Percentiles rank a stretch among this genome's conserved stretches.
Conservation (phyloP, 2,329 filamentous ascomycete species). For the Aspergillus eucalypticola region DNA sequence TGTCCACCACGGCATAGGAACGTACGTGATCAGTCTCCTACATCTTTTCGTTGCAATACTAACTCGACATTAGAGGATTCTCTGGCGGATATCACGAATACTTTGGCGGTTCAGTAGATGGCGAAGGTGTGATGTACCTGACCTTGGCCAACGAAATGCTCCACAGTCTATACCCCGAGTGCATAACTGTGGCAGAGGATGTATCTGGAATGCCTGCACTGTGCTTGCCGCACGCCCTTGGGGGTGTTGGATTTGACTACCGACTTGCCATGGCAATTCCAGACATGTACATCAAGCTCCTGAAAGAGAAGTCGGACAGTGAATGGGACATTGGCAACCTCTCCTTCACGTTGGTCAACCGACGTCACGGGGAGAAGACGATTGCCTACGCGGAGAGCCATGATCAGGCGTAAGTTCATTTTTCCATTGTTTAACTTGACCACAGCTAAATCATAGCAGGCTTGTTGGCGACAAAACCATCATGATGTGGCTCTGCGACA, state of each 20-base stretch:
- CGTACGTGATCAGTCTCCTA: constrained; percentile 58
- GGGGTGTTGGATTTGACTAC: constrained; percentile 96
- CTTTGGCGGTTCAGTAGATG: constrained; percentile 84
- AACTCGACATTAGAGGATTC: constrained; percentile 66
- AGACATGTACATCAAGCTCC: constrained; percentile 98
- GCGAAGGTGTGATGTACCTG: constrained; percentile 90
- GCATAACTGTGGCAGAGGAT: constrained; percentile 92
- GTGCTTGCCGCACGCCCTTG: constrained; percentile 79
- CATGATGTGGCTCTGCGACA: constrained; percentile 98
- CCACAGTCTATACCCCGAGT: constrained; percentile 81
- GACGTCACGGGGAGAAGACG: constrained; percentile 93
- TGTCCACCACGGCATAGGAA: constrained; percentile 91
- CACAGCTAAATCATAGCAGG: constrained; percentile 47
- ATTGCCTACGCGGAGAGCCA: constrained; percentile 98
- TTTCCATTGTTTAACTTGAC: neutral
- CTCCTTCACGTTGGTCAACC: constrained; percentile 84
- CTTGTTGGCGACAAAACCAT: constrained; percentile 95
- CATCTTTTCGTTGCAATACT: neutral
- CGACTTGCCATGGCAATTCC: constrained; percentile 96
- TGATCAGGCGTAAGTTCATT: constrained; percentile 80
- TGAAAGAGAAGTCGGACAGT: constrained; percentile 88
- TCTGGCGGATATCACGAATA: constrained; percentile 98
- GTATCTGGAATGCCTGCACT: constrained; percentile 99
- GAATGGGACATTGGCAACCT: constrained; percentile 90
- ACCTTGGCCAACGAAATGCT: constrained; percentile 97